Evolutionary conservation across 768 basidiomycete species (phyloP).

Genomic region (Panus rudis): DNA sequence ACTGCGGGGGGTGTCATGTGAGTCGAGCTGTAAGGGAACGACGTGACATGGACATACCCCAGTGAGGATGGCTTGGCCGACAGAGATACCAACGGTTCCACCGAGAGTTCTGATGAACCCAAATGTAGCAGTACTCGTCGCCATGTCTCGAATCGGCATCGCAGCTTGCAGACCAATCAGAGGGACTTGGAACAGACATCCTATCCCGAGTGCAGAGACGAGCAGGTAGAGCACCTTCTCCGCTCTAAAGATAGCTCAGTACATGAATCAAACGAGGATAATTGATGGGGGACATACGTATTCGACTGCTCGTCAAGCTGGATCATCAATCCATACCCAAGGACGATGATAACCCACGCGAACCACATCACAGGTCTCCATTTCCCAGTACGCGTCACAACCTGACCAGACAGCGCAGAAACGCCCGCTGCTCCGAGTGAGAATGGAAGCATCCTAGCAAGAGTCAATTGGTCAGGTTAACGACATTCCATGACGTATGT

Average conservation of each 20-base stretch:
- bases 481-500: too few relatives aligned
- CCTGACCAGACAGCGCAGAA: slow-evolving; percentile 50
- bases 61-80: slow-evolving; percentile 66
- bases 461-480: background rate
- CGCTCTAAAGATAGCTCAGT: slow-evolving; percentile 25
- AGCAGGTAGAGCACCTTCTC: slow-evolving; percentile 58
- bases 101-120: slow-evolving; percentile 69
- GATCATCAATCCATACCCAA: slow-evolving; percentile 72
- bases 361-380: slow-evolving; percentile 63
- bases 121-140: slow-evolving; percentile 67
- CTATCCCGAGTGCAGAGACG: slow-evolving; percentile 58
- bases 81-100: slow-evolving; percentile 68
- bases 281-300: slow-evolving; percentile 23
- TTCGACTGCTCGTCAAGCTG: slow-evolving; percentile 54
- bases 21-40: background rate
- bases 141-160: slow-evolving; percentile 86
- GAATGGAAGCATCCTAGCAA: slow-evolving; percentile 61
- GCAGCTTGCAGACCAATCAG: slow-evolving; percentile 75
- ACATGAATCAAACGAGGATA: slow-evolving; percentile 3
- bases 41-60: slow-evolving; percentile 31
- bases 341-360: slow-evolving; percentile 44
- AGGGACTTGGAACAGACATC: slow-evolving; percentile 62
- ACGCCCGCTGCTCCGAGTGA: slow-evolving; percentile 53
- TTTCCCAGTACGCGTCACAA: slow-evolving; percentile 48
- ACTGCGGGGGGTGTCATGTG: slow-evolving; percentile 17